Percentiles rank a stretch among this genome's conserved stretches.
Conservation (phyloP, 2,329 filamentous ascomycete species). For the Colletotrichum sp. region DNA sequence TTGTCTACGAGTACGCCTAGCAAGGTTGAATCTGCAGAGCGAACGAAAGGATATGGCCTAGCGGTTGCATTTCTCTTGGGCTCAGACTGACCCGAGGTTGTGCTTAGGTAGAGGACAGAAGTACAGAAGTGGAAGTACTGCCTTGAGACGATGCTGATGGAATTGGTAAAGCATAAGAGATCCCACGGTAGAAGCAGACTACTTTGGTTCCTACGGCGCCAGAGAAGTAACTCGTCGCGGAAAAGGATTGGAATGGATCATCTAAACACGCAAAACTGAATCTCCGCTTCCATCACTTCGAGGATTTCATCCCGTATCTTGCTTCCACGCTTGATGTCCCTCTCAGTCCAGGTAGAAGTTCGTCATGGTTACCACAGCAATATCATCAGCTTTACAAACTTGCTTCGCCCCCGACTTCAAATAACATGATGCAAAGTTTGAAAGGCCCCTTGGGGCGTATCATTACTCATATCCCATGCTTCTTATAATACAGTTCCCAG, state of each 20-base stretch:
- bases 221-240: rapidly evolving
- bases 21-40: not conserved
- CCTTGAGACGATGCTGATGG: not conserved
- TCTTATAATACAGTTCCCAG: not conserved
- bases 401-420: not conserved
- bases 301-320: not conserved
- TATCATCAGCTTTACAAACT: not conserved
- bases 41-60: not conserved
- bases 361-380: not conserved
- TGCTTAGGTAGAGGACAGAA: rapidly evolving
- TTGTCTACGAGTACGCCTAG: not conserved
- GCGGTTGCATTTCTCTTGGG: not conserved
- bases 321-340: not conserved
- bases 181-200: not conserved
- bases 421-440: not conserved
- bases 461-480: conserved; percentile 7
- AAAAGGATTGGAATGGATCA: not conserved
- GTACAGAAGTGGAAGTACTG: rapidly evolving
- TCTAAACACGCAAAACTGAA: not conserved
- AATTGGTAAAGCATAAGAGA: not conserved
- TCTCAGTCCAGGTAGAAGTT: not conserved
- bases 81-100: not conserved
- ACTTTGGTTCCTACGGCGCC: rapidly evolving
- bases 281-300: not conserved
- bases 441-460: not conserved